These are phyloP conservation scores for Pseudogymnoascus verrucosus DNA, from an alignment of 2,329 filamentous ascomycete genomes.

Conservation along the genomic window DNA sequence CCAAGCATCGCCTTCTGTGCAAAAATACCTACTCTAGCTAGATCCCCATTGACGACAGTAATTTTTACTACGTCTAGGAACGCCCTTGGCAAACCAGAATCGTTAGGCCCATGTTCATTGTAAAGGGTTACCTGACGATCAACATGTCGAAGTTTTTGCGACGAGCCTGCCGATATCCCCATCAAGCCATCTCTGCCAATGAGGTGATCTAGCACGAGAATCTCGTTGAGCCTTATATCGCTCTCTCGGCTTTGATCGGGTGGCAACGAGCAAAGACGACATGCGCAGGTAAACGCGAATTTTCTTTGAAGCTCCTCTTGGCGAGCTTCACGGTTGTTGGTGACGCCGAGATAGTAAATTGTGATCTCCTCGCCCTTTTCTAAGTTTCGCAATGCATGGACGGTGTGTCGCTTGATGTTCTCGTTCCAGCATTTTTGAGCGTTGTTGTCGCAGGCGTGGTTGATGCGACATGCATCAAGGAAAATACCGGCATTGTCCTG, in stretches of 20 bases:
- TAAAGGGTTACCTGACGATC: conserved; percentile 25
- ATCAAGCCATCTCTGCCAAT: conserved; percentile 15
- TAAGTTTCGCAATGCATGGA: conserved; percentile 31
- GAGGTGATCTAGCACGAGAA: conserved; percentile 21
- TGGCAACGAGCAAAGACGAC: conserved; percentile 31
- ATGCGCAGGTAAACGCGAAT: conserved; percentile 31
- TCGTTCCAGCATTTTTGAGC: conserved; percentile 30
- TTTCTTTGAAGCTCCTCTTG: conserved; percentile 20
- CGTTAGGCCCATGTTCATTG: conserved; percentile 20
- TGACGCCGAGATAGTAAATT: conserved; percentile 26
- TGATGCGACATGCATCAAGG: conserved; percentile 29
- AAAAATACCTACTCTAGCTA: conserved; percentile 27
- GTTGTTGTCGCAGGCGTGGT: conserved; percentile 32
- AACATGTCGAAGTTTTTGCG: conserved; percentile 15
- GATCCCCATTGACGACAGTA: conserved; percentile 26
- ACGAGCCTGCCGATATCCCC: conserved; percentile 12
- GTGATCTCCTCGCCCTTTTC: conserved; percentile 30
- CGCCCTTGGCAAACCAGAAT: conserved; percentile 19
- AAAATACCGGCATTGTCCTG: conserved; percentile 27
- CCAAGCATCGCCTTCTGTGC: conserved; percentile 16
- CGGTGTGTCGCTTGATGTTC: conserved; percentile 23
- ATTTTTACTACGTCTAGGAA: conserved; percentile 25
- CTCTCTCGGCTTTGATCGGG: conserved; percentile 25
- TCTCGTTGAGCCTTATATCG: conserved; percentile 23
- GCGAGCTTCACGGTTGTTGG: conserved; percentile 21